These are phyloP conservation scores for Kodamaea sagamina DNA, from an alignment of 805 yeast species.

Conservation along the genomic window DNA sequence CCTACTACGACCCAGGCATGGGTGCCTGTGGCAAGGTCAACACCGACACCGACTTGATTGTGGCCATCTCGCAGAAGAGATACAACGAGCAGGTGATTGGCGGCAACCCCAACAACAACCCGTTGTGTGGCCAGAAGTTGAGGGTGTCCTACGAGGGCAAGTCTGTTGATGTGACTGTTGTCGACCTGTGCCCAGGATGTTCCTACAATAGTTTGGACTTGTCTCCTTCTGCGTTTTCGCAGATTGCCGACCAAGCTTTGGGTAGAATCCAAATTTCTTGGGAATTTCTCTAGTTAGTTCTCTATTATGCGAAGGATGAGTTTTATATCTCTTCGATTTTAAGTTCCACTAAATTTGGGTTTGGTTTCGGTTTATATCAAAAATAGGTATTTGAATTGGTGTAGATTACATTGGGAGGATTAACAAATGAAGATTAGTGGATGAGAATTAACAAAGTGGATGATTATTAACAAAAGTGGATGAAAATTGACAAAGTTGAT, in stretches of 20 bases:
- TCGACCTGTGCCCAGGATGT: conserved; percentile 61
- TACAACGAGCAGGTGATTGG: conserved; percentile 35
- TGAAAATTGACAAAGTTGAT: too few relatives aligned
- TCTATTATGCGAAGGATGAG: neutral
- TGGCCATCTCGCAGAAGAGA: conserved; percentile 50
- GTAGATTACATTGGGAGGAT: too few relatives aligned
- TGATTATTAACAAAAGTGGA: too few relatives aligned
- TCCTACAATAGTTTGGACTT: conserved; percentile 52
- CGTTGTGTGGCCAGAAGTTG: conserved; percentile 56
- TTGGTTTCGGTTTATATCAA: neutral
- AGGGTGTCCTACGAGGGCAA: conserved; percentile 48
- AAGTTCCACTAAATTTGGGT: neutral
- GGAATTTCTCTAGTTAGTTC: conserved; percentile 29
- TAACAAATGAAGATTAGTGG: too few relatives aligned
- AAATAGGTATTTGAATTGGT: neutral
- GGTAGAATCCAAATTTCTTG: conserved; percentile 60
- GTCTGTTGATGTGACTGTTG: conserved; percentile 57
- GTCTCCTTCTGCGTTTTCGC: conserved; percentile 59
- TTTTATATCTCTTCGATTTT: conserved; percentile 1
- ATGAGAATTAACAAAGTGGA: too few relatives aligned
- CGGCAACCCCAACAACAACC: conserved; percentile 45
- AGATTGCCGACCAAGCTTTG: conserved; percentile 50
- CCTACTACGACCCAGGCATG: conserved; percentile 46
- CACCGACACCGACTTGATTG: conserved; percentile 50
- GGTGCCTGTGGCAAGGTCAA: conserved; percentile 59